These are phyloP conservation scores for Neoboletus brunneissimus DNA, from an alignment of 768 basidiomycete genomes.

Conservation along the genomic window DNA sequence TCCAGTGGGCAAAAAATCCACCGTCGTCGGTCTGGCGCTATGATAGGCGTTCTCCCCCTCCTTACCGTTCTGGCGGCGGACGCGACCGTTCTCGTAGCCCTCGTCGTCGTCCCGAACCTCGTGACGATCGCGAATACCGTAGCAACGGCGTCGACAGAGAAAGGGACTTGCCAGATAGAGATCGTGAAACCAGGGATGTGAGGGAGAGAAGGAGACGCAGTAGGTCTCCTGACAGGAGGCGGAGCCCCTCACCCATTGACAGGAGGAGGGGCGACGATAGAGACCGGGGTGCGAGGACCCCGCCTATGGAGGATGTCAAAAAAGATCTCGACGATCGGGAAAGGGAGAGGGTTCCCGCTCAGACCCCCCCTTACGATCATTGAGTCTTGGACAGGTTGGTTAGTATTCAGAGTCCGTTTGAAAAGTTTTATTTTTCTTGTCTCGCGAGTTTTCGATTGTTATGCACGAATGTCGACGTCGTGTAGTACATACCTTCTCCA, in stretches of 20 bases:
- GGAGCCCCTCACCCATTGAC: slow-evolving; percentile 42
- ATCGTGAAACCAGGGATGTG: slow-evolving; percentile 37
- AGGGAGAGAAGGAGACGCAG: slow-evolving; percentile 50
- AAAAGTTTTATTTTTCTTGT: neutral
- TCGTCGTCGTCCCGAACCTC: slow-evolving; percentile 41
- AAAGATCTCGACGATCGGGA: slow-evolving; percentile 48
- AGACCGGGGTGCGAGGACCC: slow-evolving; percentile 51
- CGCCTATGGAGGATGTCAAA: slow-evolving; percentile 41
- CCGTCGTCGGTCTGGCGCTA: slow-evolving; percentile 82
- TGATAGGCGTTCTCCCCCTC: slow-evolving; percentile 53
- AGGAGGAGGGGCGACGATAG: slow-evolving; percentile 44
- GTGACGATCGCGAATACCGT: slow-evolving; percentile 39
- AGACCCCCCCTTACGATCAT: slow-evolving; percentile 60
- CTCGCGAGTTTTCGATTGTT: neutral
- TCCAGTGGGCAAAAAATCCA: slow-evolving; percentile 78
- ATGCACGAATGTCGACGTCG: slow-evolving; percentile 9
- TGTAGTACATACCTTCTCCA: slow-evolving; percentile 18
- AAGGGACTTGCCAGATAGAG: slow-evolving; percentile 32
- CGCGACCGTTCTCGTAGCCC: slow-evolving; percentile 55
- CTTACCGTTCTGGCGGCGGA: slow-evolving; percentile 36
- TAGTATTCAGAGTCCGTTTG: slow-evolving; percentile 2
- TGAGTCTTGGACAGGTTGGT: slow-evolving; percentile 16
- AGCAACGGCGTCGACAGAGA: slow-evolving; percentile 38
- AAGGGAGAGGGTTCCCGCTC: slow-evolving; percentile 45
- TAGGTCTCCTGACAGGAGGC: slow-evolving; percentile 46